Base-by-base conservation (phyloP, 2,329 filamentous ascomycete genomes). In the Calonectria hawksworthii region DNA sequence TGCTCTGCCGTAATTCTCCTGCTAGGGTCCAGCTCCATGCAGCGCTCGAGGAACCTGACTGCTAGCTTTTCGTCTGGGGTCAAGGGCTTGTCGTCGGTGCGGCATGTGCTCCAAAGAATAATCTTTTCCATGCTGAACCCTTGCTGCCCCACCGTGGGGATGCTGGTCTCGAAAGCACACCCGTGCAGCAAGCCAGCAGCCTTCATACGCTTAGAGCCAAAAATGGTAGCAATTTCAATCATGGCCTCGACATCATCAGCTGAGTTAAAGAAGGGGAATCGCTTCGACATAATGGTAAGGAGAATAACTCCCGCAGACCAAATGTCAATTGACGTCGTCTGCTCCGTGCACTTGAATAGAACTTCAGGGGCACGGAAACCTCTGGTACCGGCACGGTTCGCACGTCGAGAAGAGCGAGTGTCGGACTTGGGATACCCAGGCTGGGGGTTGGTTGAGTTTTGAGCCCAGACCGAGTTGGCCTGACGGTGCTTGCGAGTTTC, bases 201-300 rank as follows among this genome's bases (percentile, higher is more conserved):
- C 82, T 94, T 94, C 96, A 99, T 99, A 73, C 93, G 92, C 82
- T 91, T 93, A 52, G 90, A 90, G 65, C 97, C 97, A 83, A 99
- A 98, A 75, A 99, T 98, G 73, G 95, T 98, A 44, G 96, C 95
- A 78, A 99, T 98, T 85, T 99, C 97, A 79, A 99, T 96, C 90
- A 98, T 94, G 67, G 97, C 97, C 83, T 99, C 97, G 63, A 99
- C 94, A 81, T 99, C 97, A 84, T 99, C 97, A n/a, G 96, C 94
- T 59, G 95, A 98, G 86, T 99, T 98, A 89, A 99, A 99, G 86
- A 99, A 99, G 1, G 97, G 97, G 81, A 99, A 99, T 5, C 97
- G 93, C 72, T 94, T 94, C 51, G 95, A 96, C 18, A 99, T 89
- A 76, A 99, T 94, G 0, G 97, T 99, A n/a, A 99, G 89, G 3